Base-by-base conservation (phyloP, 192 early-diverging fungal species). In the Entomortierella lignicola region DNA sequence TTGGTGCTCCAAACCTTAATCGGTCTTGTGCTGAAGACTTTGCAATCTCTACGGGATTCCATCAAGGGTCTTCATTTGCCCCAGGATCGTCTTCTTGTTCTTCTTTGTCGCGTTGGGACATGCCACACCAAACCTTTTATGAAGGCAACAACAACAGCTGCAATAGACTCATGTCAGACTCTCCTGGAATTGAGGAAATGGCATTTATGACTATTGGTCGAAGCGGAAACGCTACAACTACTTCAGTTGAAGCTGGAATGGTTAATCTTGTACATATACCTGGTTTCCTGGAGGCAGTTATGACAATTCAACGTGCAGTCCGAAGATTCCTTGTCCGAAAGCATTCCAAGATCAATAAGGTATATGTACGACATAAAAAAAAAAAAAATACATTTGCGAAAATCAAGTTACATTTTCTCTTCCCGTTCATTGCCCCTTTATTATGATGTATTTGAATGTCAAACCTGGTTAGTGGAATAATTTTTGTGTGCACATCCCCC, bases 271-370 rank as follows among this genome's bases (percentile, higher is more conserved):
- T 13, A 4, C 47, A 2, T 37, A 7, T 31, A 27, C 4, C 66
- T 8, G 25, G 21, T 26, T 18, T 50, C 15, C 21, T 72, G 20
- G 42, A 47, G 20, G 82, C 82, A 27, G 63, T 47, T 39, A 20
- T 75, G 18, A 59, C 62, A 26, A 52, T 66, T 27, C 80, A 83
- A 58, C 82, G 84, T 52, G 82, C 74, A 34, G 50, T 81, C 29
- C 80, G 77, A 64, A 23, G 59, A 57, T 48, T 59, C 71, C 65
- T 69, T 58, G 23, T 53, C 37, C 70, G 43, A 43, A 72, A 69
- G 60, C 63, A 31, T 30, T 42, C 64, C 31, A 60, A 34, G 41
- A 51, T 50, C 27, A 56, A 44, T 17, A 41, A 71, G 51, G 68
- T 66, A 61, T n/a, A n/a, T n/a, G n/a, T n/a, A n/a, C n/a, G n/a